Conservation (phyloP, 1,284 basidiomycete genomes). For the Fistulinella staudtii region DNA sequence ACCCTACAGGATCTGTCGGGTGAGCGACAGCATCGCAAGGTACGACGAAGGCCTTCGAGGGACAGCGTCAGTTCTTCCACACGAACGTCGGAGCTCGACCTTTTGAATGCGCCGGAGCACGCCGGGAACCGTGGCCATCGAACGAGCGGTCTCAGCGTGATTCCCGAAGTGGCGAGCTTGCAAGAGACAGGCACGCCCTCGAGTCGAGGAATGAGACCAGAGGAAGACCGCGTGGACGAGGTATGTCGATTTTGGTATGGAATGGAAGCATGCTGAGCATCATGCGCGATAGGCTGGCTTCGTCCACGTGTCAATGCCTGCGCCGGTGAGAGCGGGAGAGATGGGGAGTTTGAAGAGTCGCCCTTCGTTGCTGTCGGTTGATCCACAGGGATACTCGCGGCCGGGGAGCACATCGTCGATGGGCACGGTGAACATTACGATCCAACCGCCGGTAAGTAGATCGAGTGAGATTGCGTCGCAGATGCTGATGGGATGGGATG, state of each 20-base stretch:
- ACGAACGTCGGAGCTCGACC: conserved; percentile 32
- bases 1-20: conserved; percentile 13
- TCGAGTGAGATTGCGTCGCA: not conserved
- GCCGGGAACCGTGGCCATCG: conserved; percentile 14
- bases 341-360: conserved; percentile 19
- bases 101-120: conserved; percentile 32
- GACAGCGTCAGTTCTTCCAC: conserved; percentile 33
- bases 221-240: conserved; percentile 32
- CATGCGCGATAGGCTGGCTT: conserved; percentile 25
- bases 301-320: conserved; percentile 34
- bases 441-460: conserved; percentile 31
- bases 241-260: conserved; percentile 13
- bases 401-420: conserved; percentile 29
- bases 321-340: conserved; percentile 24
- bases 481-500: conserved; percentile 4
- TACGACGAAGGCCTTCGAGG: conserved; percentile 29
- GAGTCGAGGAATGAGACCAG: conserved; percentile 9
- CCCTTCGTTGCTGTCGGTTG: conserved; percentile 18
- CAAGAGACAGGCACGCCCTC: conserved; percentile 21
- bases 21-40: conserved; percentile 25
- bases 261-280: conserved; percentile 5
- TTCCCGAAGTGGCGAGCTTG: conserved; percentile 30
- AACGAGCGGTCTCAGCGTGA: conserved; percentile 24
- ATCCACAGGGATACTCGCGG: conserved; percentile 17
- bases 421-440: conserved; percentile 32